phyloP scores from a whole-genome alignment of 208 protist genomes.

The Novymonas esmeraldas region DNA sequence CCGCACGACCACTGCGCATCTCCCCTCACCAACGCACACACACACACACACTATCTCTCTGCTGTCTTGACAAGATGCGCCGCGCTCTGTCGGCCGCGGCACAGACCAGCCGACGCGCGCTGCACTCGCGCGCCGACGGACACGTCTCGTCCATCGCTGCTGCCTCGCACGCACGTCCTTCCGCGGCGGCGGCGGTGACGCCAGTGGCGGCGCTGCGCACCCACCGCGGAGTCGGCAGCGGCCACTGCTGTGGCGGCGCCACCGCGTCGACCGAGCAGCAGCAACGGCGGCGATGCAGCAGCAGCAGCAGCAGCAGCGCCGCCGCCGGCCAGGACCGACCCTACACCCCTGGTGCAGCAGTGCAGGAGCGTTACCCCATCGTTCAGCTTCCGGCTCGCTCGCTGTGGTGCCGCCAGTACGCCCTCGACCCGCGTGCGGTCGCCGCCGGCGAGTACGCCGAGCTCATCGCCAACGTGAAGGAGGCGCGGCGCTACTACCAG shows the following conservation, averaged over 20 bases:
- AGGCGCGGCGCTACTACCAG: conserved; percentile 82
- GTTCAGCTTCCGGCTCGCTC: conserved; percentile 85
- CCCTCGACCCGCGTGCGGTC: conserved; percentile 43
- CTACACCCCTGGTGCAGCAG: conserved; percentile 15
- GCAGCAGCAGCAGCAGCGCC: neutral
- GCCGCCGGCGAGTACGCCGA: conserved; percentile 52
- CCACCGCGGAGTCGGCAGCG: neutral
- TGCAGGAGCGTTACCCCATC: conserved; percentile 60
- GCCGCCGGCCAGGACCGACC: conserved; percentile 13
- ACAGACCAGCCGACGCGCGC: too few relatives aligned
- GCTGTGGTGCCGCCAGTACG: conserved; percentile 75
- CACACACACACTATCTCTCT: neutral
- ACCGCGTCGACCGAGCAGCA: conserved; percentile 2
- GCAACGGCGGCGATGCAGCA: conserved; percentile 8
- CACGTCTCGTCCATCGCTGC: neutral
- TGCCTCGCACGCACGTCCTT: too few relatives aligned
- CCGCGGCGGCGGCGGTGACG: too few relatives aligned
- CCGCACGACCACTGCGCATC: too few relatives aligned
- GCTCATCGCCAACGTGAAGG: conserved; percentile 68
- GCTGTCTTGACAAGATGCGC: neutral
- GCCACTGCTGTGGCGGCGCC: neutral
- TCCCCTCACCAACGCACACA: neutral
- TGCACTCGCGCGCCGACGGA: neutral
- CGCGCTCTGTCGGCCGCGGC: too few relatives aligned
- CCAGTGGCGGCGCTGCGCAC: neutral